Conservation (phyloP, 2,329 filamentous ascomycete genomes). For the Ophiobolus disseminans region DNA sequence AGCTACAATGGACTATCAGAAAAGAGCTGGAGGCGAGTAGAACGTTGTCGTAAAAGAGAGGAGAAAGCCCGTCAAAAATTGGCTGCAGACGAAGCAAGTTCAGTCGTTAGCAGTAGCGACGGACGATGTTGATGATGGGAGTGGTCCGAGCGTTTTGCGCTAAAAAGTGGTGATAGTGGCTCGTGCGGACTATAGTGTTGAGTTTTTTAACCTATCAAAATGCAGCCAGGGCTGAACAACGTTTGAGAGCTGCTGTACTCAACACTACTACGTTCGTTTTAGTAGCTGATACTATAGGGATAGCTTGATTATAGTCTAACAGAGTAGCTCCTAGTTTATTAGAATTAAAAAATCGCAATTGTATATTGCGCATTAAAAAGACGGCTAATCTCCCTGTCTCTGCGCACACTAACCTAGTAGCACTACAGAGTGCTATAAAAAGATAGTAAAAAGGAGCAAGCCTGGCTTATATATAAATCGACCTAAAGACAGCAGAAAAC, state of each 20-base stretch:
- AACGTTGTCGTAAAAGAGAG: not conserved
- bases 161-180: conserved; percentile 4
- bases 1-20: not conserved
- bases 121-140: not conserved
- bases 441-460: too few species aligned
- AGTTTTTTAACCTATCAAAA: not conserved
- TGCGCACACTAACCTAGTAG: too few species aligned
- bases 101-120: not conserved
- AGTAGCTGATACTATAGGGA: not conserved
- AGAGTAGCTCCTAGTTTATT: not conserved
- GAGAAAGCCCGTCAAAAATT: not conserved
- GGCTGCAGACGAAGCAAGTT: not conserved
- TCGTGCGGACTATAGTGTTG: conserved; percentile 6
- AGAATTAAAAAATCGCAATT: not conserved
- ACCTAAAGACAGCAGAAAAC: too few species aligned
- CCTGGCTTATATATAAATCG: too few species aligned
- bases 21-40: not conserved
- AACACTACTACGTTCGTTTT: not conserved
- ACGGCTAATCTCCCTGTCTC: too few species aligned
- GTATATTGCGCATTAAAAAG: not conserved
- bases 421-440: too few species aligned
- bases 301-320: not conserved
- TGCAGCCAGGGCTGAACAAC: not conserved
- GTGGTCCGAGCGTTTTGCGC: conserved; percentile 1
- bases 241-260: not conserved